phyloP scores from a whole-genome alignment of 2,329 filamentous ascomycete species.

The Ophioceras dolichostomum region DNA sequence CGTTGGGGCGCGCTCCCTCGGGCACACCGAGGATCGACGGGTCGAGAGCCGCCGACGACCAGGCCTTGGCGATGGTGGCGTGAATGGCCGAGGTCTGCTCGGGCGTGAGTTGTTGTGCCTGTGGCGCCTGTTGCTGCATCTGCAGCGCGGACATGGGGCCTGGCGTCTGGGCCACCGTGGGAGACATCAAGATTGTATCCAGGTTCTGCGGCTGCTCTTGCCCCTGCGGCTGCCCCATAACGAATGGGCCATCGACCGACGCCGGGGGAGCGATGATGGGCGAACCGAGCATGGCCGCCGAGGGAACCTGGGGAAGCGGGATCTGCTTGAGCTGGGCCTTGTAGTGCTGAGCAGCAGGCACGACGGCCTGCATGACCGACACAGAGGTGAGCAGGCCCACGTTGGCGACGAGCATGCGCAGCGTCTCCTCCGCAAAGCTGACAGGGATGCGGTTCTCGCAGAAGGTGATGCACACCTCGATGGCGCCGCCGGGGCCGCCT shows the following conservation, averaged over 20 bases:
- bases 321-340: conserved; percentile 24
- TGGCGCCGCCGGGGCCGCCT: conserved; percentile 11
- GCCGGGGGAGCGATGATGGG: background rate
- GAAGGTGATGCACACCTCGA: conserved; percentile 32
- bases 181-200: no score
- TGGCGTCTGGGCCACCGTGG: conserved; percentile 8
- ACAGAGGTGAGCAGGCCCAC: conserved; percentile 32
- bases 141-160: conserved; percentile 7
- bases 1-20: conserved; percentile 26
- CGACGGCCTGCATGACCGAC: conserved; percentile 31
- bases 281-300: conserved; percentile 1
- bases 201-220: background rate
- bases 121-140: conserved; percentile 4
- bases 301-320: conserved; percentile 21
- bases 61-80: conserved; percentile 26
- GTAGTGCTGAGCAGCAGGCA: conserved; percentile 30
- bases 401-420: conserved; percentile 31
- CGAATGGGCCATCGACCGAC: background rate
- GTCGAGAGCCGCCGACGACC: conserved; percentile 28
- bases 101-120: conserved; percentile 16
- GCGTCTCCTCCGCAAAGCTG: conserved; percentile 28
- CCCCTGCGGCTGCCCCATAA: conserved; percentile 4
- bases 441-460: conserved; percentile 28
- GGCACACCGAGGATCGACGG: conserved; percentile 24
- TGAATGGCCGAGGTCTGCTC: conserved; percentile 28